Percentiles rank a stretch among this genome's conserved stretches.
These are phyloP conservation scores for Artomyces pyxidatus DNA, from an alignment of 768 basidiomycete genomes.

Conservation along the genomic window DNA sequence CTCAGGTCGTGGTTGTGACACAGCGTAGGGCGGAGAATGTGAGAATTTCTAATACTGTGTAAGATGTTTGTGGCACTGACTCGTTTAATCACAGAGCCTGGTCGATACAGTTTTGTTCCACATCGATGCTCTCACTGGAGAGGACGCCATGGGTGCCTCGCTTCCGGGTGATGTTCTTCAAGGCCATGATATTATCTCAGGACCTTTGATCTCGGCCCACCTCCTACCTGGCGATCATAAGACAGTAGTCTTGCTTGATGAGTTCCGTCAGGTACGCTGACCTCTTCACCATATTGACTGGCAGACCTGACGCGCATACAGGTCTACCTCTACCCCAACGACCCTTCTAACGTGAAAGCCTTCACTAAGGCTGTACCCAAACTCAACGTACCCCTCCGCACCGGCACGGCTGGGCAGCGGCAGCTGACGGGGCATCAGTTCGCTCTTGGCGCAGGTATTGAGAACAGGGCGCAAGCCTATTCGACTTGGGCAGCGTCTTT, in stretches of 20 bases:
- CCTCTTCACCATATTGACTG: neutral
- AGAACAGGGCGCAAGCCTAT: conserved; percentile 41
- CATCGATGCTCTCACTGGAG: conserved; percentile 72
- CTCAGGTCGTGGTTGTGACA: conserved; percentile 55
- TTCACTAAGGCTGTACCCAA: conserved; percentile 37
- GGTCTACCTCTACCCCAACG: conserved; percentile 65
- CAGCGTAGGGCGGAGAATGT: conserved; percentile 60
- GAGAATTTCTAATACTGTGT: conserved; percentile 18
- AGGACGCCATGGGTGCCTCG: conserved; percentile 34
- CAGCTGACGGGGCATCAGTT: conserved; percentile 55
- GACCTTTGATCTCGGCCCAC: conserved; percentile 52
- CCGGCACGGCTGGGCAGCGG: conserved; percentile 32
- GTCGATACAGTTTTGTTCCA: conserved; percentile 73
- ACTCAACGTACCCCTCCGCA: conserved; percentile 50
- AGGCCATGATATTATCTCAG: conserved; percentile 54
- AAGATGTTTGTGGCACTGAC: conserved; percentile 1
- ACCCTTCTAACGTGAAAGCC: conserved; percentile 31
- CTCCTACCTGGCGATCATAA: conserved; percentile 36
- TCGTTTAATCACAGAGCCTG: conserved; percentile 33
- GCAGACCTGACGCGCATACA: conserved; percentile 18
- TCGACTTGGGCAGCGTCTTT: conserved; percentile 62
- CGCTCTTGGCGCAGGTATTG: conserved; percentile 32
- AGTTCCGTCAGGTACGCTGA: conserved; percentile 65
- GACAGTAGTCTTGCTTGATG: conserved; percentile 61
- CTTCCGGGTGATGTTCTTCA: conserved; percentile 35